Evolutionary conservation across 202 grass and related monocot species (phyloP).

Genomic region (Setaria italica): DNA sequence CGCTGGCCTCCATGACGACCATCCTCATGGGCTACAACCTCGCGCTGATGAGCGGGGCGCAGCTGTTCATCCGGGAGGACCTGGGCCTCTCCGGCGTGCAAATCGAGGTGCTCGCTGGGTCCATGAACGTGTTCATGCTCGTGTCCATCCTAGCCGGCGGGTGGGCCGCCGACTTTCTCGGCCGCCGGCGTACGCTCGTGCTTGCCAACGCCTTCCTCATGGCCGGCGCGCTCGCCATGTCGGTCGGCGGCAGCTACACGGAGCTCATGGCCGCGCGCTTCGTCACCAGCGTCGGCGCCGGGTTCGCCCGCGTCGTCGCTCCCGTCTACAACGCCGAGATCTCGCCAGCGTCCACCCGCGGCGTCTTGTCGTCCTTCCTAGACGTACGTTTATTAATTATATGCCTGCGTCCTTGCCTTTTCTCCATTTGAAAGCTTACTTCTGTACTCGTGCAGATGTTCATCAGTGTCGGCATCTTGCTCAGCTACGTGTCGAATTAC

Average conservation of each 20-base stretch:
- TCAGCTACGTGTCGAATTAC: constrained; percentile 67
- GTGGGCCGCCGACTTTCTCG: constrained; percentile 48
- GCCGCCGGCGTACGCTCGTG: constrained; percentile 55
- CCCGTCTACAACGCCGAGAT: constrained; percentile 57
- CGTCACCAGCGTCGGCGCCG: constrained; percentile 53
- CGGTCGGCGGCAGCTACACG: constrained; percentile 31
- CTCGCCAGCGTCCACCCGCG: constrained; percentile 45
- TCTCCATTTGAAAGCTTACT: neutral
- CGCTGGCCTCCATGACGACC: constrained; percentile 71
- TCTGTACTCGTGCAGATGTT: neutral
- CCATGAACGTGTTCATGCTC: constrained; percentile 58
- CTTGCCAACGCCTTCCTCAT: constrained; percentile 57
- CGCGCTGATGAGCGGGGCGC: constrained; percentile 64
- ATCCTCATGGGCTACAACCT: constrained; percentile 63
- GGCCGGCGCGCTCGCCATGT: constrained; percentile 45
- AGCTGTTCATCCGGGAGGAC: constrained; percentile 66
- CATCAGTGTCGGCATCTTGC: constrained; percentile 55
- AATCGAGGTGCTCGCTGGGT: constrained; percentile 66
- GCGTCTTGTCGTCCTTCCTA: constrained; percentile 42
- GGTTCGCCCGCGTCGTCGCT: constrained; percentile 41
- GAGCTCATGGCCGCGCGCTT: constrained; percentile 65
- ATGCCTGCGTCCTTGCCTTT: constrained; percentile 7
- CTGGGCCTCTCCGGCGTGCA: constrained; percentile 44
- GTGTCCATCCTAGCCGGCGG: constrained; percentile 54
- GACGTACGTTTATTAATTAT: constrained; percentile 13